These are phyloP conservation scores for Hura crepitans DNA, from an alignment of 441 rosid genomes.

Conservation along the genomic window DNA sequence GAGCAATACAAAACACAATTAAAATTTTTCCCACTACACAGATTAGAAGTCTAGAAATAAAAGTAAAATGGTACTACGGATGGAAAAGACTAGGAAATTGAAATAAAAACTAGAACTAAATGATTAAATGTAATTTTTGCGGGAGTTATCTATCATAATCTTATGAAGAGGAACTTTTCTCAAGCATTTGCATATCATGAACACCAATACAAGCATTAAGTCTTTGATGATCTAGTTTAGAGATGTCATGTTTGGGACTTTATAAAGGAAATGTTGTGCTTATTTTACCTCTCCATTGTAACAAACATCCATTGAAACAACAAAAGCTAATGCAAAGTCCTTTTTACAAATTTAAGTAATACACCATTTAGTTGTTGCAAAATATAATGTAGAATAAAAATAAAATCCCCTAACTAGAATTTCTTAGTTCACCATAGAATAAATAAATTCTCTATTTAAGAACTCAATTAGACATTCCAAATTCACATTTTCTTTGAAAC, in stretches of 20 bases:
- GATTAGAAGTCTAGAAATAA: constrained; percentile 1
- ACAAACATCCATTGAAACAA: neutral
- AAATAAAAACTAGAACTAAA: neutral
- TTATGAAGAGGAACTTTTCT: neutral
- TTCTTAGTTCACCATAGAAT: neutral
- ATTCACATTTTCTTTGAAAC: neutral
- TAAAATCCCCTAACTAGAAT: neutral
- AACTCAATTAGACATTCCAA: neutral
- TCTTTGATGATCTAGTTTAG: neutral
- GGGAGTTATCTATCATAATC: neutral
- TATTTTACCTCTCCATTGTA: neutral
- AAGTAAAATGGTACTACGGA: neutral
- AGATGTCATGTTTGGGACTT: neutral
- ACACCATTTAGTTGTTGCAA: neutral
- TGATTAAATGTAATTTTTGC: neutral
- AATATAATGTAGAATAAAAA: neutral
- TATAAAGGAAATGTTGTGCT: neutral
- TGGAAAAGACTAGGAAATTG: neutral
- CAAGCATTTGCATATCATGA: neutral
- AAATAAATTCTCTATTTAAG: constrained; percentile 1
- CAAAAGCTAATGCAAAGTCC: constrained; percentile 1
- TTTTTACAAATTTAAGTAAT: neutral
- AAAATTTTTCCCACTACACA: neutral
- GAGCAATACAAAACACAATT: neutral
- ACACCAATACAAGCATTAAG: neutral